Base-by-base conservation (phyloP, 176 grass and related monocot species). In the Elymus sibiricus region DNA sequence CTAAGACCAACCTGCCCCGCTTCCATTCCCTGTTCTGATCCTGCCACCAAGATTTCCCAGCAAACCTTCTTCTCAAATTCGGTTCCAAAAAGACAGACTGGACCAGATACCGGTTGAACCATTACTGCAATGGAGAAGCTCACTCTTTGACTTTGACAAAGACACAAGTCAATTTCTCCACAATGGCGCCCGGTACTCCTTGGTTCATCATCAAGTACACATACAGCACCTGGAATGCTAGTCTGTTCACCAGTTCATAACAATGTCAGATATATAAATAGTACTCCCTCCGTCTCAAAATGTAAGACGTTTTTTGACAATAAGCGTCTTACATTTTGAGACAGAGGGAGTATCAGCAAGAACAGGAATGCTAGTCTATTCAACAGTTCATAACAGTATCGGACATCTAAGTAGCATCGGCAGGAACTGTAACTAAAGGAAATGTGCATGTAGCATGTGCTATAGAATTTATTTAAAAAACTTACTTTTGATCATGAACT, bases 1-100 rank as follows among this genome's bases (percentile, higher is more conserved):
- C 97, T 84, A 78, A 99, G 89, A 39, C 97, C 97, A 94, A 99
- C 92, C 78, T 96, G 94, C 26, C 97, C 97, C 76, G 97, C 97
- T 84, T 99, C 97, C 86, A 99, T 96, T 68, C 97, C 97, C 86
- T 99, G 97, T 81, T 99, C 97, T 35, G 92, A 95, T 81, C 97
- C 97, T 37, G 97, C 97, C 56, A 99, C 87, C 49, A 99, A 85
- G 73, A 99, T 96, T 89, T 96, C 97, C 97, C 97, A 99, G 59
- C 97, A 99, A 71, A 92, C 65, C 76, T 99, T 96, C 90, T 95
- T 96, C 70, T 96, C 86, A 60, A 94, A 99, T 85, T 99, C 97
- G 37, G 94, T 96, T 86, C 97, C 97, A 66, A 99, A 84, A 59
- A 99, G 94, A 89, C 97, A 99, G 77, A 99, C 94, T 86, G 94